Conservation (phyloP, 805 yeast genomes). For the Lachancea lanzarotensis region DNA sequence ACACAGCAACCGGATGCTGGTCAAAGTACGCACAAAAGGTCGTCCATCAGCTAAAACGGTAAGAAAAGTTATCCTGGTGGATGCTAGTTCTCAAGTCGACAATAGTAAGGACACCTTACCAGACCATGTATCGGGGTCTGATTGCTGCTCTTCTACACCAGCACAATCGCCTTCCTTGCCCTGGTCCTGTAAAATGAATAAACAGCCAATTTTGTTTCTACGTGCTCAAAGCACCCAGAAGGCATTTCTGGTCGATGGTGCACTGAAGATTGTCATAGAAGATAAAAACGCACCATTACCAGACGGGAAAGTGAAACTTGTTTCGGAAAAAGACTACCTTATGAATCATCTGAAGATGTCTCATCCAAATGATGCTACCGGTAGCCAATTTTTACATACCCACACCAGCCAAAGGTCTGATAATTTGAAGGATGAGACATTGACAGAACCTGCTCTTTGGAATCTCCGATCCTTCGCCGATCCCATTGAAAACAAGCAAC, state of each 20-base stretch:
- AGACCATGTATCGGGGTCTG: slow-evolving; percentile 9
- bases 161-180: background rate
- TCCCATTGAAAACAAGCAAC: background rate
- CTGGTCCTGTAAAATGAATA: slow-evolving; percentile 15
- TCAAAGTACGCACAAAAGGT: slow-evolving; percentile 86
- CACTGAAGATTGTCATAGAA: slow-evolving; percentile 23
- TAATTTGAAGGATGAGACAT: background rate
- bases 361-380: background rate
- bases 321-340: slow-evolving; percentile 27
- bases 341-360: slow-evolving; percentile 10
- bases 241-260: slow-evolving; percentile 27
- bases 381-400: background rate
- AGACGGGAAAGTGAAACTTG: slow-evolving; percentile 11
- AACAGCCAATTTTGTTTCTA: slow-evolving; percentile 28
- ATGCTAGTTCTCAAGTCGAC: slow-evolving; percentile 22
- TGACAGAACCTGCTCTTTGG: background rate
- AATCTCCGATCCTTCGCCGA: background rate
- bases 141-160: slow-evolving; percentile 5
- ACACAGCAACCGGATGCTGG: slow-evolving; percentile 71
- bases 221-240: slow-evolving; percentile 23
- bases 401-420: background rate
- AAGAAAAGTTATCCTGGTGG: slow-evolving; percentile 30
- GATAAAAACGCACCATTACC: background rate
- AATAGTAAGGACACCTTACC: background rate
- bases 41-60: slow-evolving; percentile 57